Base-by-base conservation (phyloP, 2,329 filamentous ascomycete genomes). In the Lecanicillium sp. region DNA sequence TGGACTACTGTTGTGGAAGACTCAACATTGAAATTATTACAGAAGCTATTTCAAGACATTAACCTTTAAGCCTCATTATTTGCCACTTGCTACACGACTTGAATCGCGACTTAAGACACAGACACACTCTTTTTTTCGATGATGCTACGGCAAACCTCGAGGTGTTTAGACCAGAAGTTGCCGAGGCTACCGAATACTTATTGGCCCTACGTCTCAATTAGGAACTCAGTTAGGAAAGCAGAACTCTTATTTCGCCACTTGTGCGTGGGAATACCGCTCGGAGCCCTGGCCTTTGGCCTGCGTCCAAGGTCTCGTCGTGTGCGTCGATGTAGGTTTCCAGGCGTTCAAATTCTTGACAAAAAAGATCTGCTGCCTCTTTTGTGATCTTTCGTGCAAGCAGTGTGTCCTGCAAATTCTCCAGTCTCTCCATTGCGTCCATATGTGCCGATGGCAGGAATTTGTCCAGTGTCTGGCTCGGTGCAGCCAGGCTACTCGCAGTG, bases 361-460 rank as follows among this genome's bases (percentile, higher is more conserved):
- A 98, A 38, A 68, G 72, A 49, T 87, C 81, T 1, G 88, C 85
- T 0, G 89, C 90, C 46, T 84, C 77, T 50, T 94, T 86, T 0
- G 87, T 92, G 35, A 95, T 76, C 33, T 80, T 71, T 34, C 86
- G 77, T 12, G 84, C 82, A 41, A 94, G 64, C 10, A 70, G 71
- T 1, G 84, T 76, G 51, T 86, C 84, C 45, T 84, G 79, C 2
- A 98, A 64, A 30, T 77, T 69, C 46, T 81, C 82, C 18, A 97
- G 61, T 44, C 87, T 86, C 36, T 92, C 84, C 50, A 86, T 79
- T 3, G 89, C 89, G 56, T 98, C 92, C 70, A 96, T 90, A 20
- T 95, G 71, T 3, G 90, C 92, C 2, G 87, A 94, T 0, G 92
- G 89, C 17, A 98, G 68, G 62, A 97, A 98, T 44, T 87, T 81